Evolutionary conservation across 2,329 filamentous ascomycete species (phyloP), one percentile per base, ranked within the genome.

Genomic region (Geoglossum cookeanum): DNA sequence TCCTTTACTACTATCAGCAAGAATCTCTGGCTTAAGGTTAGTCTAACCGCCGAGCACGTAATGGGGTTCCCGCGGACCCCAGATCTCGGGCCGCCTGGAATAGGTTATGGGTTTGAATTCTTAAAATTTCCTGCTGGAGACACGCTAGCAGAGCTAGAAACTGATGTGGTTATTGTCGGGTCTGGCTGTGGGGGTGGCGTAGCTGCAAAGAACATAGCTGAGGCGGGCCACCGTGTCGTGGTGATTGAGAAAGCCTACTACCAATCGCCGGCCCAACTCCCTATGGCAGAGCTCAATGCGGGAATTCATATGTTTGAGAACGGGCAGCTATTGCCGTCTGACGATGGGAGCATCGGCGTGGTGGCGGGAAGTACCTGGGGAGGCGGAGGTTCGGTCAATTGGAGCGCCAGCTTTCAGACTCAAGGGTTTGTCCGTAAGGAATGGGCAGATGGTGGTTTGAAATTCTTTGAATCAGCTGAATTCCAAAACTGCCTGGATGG

Each of bases 321-420:
- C 60, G 78, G 78, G 27, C 85, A 84, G 6, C 68, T 79, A 17
- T 75, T 62, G 73, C 74, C 60, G 73, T 44, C 63, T 33, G 70
- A 75, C 39, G 71, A 72, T 58, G 68, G 62, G 32, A 67, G 77
- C 4, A 72, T 83, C 35, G 77, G 71, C 15, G 68, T 91, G 11
- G 67, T 86, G 2, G 79, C 84, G 0, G 90, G 86, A 1, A 78
- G 80, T 58, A 79, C 79, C 35, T 94, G 85, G 80, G 90, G 90
- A 33, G 90, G 90, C 47, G 90, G 90, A 57, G 89, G 89, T 4
- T 88, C 87, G 0, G 70, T 95, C 63, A 96, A 96, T 69, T 96
- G 89, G 89, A 85, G 74, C 29, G 79, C 79, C 4, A 76, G 75
- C 3, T 66, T 83, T 15, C 78, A 83, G 62, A 85, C 87, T 0